Percentiles rank a stretch among this genome's conserved stretches.
Conservation (phyloP, 1,284 basidiomycete genomes). For the Ganoderma boninense region DNA sequence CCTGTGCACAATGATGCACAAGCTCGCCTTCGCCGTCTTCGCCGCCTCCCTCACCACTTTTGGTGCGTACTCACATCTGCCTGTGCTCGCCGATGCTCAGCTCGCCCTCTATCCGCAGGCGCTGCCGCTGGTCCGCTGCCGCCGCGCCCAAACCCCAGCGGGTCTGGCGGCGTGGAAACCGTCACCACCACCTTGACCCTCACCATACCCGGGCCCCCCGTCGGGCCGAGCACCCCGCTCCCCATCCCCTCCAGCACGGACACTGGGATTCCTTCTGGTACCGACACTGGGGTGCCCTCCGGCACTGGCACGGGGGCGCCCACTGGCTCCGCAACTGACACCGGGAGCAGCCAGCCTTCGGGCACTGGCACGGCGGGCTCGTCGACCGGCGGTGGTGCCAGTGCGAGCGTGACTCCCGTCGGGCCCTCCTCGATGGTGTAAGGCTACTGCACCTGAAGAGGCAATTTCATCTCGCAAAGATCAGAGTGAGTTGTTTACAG, state of each 20-base stretch:
- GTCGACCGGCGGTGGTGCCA: neutral
- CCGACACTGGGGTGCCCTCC: neutral
- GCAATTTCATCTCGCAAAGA: neutral
- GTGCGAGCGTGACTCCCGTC: neutral
- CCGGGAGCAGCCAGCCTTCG: neutral
- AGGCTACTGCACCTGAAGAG: neutral
- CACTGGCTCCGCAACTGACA: no score
- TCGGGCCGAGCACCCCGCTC: neutral
- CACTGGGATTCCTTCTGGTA: neutral
- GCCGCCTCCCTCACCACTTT: neutral
- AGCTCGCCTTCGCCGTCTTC: neutral
- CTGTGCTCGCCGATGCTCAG: neutral
- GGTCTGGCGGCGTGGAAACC: neutral
- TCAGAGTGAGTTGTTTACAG: neutral
- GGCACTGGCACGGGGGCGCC: neutral
- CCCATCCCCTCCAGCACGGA: neutral
- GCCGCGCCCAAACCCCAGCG: neutral
- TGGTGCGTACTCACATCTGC: neutral
- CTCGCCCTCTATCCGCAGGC: neutral
- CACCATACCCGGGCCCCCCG: neutral
- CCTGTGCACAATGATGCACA: neutral
- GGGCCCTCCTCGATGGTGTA: neutral
- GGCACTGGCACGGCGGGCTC: neutral
- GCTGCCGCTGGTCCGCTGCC: neutral
- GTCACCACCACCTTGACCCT: neutral